These are phyloP conservation scores for Amylocarpus encephaloides DNA, from an alignment of 2,329 filamentous ascomycete species.

Conservation along the genomic window DNA sequence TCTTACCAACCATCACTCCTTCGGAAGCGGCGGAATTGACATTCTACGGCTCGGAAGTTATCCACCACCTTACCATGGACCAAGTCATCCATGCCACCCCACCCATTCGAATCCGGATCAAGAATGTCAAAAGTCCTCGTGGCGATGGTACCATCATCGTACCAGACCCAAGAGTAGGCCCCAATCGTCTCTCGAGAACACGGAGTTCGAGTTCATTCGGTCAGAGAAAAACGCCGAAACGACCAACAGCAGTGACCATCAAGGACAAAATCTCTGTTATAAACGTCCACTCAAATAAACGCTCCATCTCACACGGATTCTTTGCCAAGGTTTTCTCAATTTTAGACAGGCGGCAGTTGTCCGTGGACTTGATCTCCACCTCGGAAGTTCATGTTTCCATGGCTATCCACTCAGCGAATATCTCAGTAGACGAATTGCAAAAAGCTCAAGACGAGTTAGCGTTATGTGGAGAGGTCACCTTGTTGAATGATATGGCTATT, in stretches of 20 bases:
- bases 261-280: slow-evolving; percentile 96
- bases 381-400: slow-evolving; percentile 97
- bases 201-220: slow-evolving; percentile 40
- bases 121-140: slow-evolving; percentile 83
- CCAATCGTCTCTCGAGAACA: slow-evolving; percentile 46
- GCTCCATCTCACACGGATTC: slow-evolving; percentile 92
- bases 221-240: slow-evolving; percentile 55
- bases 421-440: slow-evolving; percentile 55
- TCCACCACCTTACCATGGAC: slow-evolving; percentile 98
- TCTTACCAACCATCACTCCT: slow-evolving; percentile 85
- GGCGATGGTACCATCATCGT: slow-evolving; percentile 76
- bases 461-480: slow-evolving; percentile 82
- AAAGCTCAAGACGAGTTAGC: slow-evolving; percentile 65
- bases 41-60: slow-evolving; percentile 91
- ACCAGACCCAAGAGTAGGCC: slow-evolving; percentile 57
- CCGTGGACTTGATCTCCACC: slow-evolving; percentile 93
- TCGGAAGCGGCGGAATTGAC: slow-evolving; percentile 94
- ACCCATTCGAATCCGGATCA: slow-evolving; percentile 80
- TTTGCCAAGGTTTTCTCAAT: slow-evolving; percentile 91
- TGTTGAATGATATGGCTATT: slow-evolving; percentile 90
- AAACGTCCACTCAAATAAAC: slow-evolving; percentile 96
- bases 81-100: slow-evolving; percentile 77
- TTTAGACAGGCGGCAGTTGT: slow-evolving; percentile 77
- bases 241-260: slow-evolving; percentile 88
- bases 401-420: slow-evolving; percentile 79